These are phyloP conservation scores for Pseudogymnoascus sp. DNA, from an alignment of 2,329 filamentous ascomycete genomes.

Conservation along the genomic window DNA sequence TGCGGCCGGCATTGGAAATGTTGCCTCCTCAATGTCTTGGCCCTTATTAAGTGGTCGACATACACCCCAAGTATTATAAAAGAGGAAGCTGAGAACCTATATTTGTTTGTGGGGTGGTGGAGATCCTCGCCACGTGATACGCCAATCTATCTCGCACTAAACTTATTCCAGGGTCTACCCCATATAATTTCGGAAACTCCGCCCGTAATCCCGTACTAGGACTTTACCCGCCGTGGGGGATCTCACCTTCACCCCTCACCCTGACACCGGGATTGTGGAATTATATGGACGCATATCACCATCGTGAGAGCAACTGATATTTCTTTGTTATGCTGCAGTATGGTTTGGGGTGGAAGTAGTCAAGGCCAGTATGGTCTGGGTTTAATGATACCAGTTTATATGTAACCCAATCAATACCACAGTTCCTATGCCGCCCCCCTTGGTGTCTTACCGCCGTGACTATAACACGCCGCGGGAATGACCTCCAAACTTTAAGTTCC, in stretches of 20 bases:
- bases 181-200: conserved; percentile 8
- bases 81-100: neutral
- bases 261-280: neutral
- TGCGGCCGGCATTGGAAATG: neutral
- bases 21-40: neutral
- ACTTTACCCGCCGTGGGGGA: conserved; percentile 8
- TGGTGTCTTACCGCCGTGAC: neutral
- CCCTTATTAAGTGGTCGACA: neutral
- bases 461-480: neutral
- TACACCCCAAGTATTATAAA: neutral
- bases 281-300: neutral
- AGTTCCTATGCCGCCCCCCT: neutral
- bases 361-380: too few species aligned
- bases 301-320: neutral
- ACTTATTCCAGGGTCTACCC: neutral
- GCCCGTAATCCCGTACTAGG: conserved; percentile 7
- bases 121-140: neutral
- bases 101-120: neutral
- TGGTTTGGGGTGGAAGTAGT: neutral
- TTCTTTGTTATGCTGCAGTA: neutral
- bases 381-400: neutral
- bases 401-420: neutral
- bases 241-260: conserved; percentile 2
- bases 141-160: neutral
- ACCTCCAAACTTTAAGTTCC: neutral